A percentile compares a stretch with the other conserved stretches of the same genome.
Conservation (phyloP, 208 protist genomes). For the Acanthamoeba pearcei region DNA sequence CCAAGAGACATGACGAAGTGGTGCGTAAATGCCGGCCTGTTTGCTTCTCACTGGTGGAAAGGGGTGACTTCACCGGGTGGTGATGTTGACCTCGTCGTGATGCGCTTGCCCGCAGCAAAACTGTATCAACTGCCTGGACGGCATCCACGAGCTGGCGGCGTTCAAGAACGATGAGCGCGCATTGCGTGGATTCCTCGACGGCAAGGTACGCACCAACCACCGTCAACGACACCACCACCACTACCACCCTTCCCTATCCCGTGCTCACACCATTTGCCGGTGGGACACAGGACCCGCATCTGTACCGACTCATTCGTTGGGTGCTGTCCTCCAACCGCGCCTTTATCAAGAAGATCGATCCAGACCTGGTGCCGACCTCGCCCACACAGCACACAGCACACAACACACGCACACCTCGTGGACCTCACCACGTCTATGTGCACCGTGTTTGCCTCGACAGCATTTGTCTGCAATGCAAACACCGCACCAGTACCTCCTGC, state of each 20-base stretch:
- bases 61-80: neutral
- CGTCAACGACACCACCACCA: neutral
- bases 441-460: neutral
- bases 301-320: conserved; percentile 69
- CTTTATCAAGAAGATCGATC: conserved; percentile 66
- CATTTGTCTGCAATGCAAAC: conserved; percentile 80
- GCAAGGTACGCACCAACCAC: neutral
- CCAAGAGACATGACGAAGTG: conserved; percentile 36
- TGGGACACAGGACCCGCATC: neutral
- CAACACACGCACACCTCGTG: too few species aligned
- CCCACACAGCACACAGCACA: neutral
- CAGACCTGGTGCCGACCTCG: neutral
- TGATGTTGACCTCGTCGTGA: neutral
- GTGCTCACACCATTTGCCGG: neutral
- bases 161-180: conserved; percentile 25
- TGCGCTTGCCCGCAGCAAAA: neutral
- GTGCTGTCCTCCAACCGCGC: conserved; percentile 59
- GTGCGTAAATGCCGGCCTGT: neutral
- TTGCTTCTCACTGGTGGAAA: neutral
- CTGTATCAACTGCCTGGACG: conserved; percentile 2
- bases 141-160: conserved; percentile 1
- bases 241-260: neutral
- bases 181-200: neutral
- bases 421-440: too few species aligned
- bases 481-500: conserved; percentile 82